These are phyloP conservation scores for Fusarium fracticaudum DNA, from an alignment of 2,329 filamentous ascomycete species.

Conservation along the genomic window DNA sequence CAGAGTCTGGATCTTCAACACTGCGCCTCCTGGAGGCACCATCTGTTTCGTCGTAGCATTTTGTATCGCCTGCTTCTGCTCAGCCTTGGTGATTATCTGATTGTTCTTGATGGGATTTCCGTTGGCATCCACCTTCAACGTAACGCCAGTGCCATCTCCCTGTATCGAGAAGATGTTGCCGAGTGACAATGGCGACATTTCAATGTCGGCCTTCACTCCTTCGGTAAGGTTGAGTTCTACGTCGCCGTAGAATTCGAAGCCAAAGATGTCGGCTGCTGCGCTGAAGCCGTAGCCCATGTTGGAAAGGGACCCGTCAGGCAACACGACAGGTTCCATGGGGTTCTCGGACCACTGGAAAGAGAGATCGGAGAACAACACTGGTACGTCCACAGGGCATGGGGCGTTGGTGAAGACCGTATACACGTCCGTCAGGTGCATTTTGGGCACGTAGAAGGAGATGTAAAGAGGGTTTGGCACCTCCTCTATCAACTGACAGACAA, in stretches of 20 bases:
- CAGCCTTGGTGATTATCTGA: neutral
- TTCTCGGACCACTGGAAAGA: neutral
- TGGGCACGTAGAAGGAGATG: neutral
- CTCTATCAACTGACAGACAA: neutral
- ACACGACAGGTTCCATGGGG: neutral
- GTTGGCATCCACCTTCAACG: neutral
- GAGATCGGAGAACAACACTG: neutral
- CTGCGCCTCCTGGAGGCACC: neutral
- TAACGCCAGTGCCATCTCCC: neutral
- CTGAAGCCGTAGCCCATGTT: neutral
- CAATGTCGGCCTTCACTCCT: neutral
- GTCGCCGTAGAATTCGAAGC: neutral
- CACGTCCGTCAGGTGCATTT: neutral
- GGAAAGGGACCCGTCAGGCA: neutral
- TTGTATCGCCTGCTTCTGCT: neutral
- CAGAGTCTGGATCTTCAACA: neutral
- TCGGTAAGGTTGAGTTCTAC: neutral
- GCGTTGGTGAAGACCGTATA: neutral
- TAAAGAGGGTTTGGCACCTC: neutral
- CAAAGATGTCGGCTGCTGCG: neutral
- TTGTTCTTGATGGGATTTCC: conserved; percentile 2
- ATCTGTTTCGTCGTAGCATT: neutral
- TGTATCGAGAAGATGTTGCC: neutral
- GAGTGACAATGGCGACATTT: neutral
- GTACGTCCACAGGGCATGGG: neutral